phyloP scores from a whole-genome alignment of 805 yeast species.

The Candida hispaniensis region DNA sequence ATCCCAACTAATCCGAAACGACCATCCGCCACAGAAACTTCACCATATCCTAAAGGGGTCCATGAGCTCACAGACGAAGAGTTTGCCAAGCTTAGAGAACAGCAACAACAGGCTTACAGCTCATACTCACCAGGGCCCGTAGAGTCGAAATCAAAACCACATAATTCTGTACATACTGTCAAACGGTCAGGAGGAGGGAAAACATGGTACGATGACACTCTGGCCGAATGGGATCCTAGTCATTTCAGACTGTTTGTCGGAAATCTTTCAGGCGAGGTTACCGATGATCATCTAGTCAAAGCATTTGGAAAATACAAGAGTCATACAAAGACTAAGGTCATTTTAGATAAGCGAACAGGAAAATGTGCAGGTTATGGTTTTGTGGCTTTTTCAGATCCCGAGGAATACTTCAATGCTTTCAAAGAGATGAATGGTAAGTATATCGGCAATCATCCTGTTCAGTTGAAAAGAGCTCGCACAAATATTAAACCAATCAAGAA shows the following conservation, averaged over 20 bases:
- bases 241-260: conserved; percentile 70
- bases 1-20: no score
- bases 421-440: conserved; percentile 69
- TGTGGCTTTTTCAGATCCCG: conserved; percentile 52
- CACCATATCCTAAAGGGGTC: no score
- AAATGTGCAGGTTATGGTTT: conserved; percentile 63
- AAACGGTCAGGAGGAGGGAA: conserved; percentile 38
- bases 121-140: not conserved
- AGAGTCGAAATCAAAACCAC: conserved; percentile 1
- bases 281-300: conserved; percentile 41
- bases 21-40: no score
- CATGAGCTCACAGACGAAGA: conserved; percentile 9
- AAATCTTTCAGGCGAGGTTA: conserved; percentile 57
- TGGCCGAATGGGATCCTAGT: conserved; percentile 55
- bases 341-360: conserved; percentile 35
- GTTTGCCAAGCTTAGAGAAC: conserved; percentile 7
- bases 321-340: conserved; percentile 49
- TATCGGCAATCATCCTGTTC: conserved; percentile 64
- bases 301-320: conserved; percentile 47
- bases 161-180: conserved; percentile 28
- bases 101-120: conserved; percentile 13
- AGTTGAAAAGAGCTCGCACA: conserved; percentile 47
- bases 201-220: conserved; percentile 38
- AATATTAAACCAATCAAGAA: conserved; percentile 18
- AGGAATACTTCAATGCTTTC: conserved; percentile 60